Evolutionary conservation across 371 early-diverging fungal species (phyloP), one percentile per base, ranked within the genome.

Genomic region (Syncephalis plumigaleata): DNA sequence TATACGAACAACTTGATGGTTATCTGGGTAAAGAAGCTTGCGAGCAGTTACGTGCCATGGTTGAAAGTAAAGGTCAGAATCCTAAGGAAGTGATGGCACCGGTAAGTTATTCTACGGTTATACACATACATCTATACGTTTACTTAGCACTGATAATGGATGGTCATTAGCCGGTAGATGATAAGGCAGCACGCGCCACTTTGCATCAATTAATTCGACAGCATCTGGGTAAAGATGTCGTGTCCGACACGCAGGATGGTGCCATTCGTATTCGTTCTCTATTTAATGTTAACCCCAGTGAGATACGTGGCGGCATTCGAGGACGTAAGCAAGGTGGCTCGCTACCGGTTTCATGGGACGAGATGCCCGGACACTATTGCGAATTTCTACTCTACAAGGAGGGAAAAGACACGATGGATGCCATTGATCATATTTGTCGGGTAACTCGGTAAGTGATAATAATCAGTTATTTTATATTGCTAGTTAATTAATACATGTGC

Each of bases 341-440:
- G 38, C 42, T 52, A 3, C 54, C 58, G n/a, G 49, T 58, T 39
- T 52, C 27, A 11, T 67, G 65, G 68, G 60, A 71, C 38, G 59
- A 56, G 9, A 52, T 67, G 0, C 71, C 72, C 9, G 88, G 87
- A 25, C 73, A 81, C 17, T 89, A 78, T 55, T 68, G 76, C 45
- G 75, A 83, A 43, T 94, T 92, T 60, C 65, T 73, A 22, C 60
- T 95, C 55, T 82, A 77, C 62, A 98, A 98, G 58, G 79, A 83
- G 44, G 89, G 91, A 56, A 61, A 66, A 20, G 96, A 95, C 56
- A 91, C 93, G 7, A 81, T 88, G 78, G 82, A 82, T 15, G 81
- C 79, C 1, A 56, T 87, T 48, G 72, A 68, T 38, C 61, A 66
- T 44, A 61, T 88, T 24, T 58, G 82, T 8, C 70, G 61, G 9